These are phyloP conservation scores for Trichoderma polysporum DNA, from an alignment of 2,329 filamentous ascomycete genomes.

Conservation along the genomic window DNA sequence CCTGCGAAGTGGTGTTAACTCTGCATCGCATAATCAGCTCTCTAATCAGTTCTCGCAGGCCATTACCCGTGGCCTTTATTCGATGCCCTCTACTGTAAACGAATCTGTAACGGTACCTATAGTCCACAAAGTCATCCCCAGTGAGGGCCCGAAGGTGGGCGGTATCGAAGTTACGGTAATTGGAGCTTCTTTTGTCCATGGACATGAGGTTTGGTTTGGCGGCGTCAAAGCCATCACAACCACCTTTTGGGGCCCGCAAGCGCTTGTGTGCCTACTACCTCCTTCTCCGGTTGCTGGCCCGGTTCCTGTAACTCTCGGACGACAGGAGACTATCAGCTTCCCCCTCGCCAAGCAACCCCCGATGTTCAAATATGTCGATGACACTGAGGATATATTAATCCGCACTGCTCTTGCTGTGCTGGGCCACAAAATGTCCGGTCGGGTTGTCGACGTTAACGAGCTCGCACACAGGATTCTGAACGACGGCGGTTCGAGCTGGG, in stretches of 20 bases:
- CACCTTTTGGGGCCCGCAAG: slow-evolving; percentile 76
- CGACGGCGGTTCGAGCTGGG: slow-evolving; percentile 49
- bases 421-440: slow-evolving; percentile 63
- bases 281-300: slow-evolving; percentile 65
- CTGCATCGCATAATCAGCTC: slow-evolving; percentile 45
- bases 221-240: slow-evolving; percentile 64
- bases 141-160: slow-evolving; percentile 76
- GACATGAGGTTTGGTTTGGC: slow-evolving; percentile 82
- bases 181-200: slow-evolving; percentile 75
- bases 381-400: slow-evolving; percentile 67
- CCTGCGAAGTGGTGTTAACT: slow-evolving; percentile 47
- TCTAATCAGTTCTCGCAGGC: slow-evolving; percentile 48
- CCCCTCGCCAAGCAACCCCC: slow-evolving; percentile 43
- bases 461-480: slow-evolving; percentile 61
- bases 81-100: slow-evolving; percentile 49
- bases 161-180: slow-evolving; percentile 86
- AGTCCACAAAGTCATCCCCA: slow-evolving; percentile 81
- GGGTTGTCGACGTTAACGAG: slow-evolving; percentile 60
- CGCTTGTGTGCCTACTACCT: slow-evolving; percentile 76
- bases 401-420: slow-evolving; percentile 65
- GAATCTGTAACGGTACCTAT: slow-evolving; percentile 52
- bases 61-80: slow-evolving; percentile 50
- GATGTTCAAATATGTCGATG: slow-evolving; percentile 72
- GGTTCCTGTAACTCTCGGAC: slow-evolving; percentile 69
- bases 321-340: slow-evolving; percentile 43